phyloP scores from a whole-genome alignment of 2,329 filamentous ascomycete genomes.

The Cytospora schulzeri region DNA sequence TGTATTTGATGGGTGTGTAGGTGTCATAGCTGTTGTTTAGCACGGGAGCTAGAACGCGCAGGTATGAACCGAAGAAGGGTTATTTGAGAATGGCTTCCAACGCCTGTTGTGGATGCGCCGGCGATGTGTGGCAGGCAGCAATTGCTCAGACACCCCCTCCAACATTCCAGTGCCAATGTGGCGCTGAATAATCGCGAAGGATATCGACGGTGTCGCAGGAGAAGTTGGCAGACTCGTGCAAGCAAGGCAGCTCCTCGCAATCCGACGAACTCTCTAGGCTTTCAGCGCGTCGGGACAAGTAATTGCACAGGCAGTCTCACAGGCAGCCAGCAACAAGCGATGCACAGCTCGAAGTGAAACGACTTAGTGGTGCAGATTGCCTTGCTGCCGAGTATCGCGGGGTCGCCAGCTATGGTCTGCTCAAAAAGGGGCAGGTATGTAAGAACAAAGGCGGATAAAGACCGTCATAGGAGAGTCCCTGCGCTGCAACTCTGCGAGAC shows the following conservation, averaged over 20 bases:
- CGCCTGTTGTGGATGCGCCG: background rate
- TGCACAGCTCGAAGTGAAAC: background rate
- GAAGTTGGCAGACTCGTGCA: background rate
- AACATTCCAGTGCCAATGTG: background rate
- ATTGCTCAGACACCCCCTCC: background rate
- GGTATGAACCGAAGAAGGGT: conserved; percentile 10
- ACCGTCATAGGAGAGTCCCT: background rate
- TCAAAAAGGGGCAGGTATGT: background rate
- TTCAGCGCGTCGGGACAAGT: background rate
- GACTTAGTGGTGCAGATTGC: background rate
- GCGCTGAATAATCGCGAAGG: background rate
- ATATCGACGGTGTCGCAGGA: background rate
- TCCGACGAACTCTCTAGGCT: background rate
- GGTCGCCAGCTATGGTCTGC: background rate
- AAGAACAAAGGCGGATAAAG: background rate
- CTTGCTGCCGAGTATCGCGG: background rate
- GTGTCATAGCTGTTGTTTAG: conserved; percentile 58
- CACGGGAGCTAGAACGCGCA: conserved; percentile 16
- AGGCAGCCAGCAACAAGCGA: background rate
- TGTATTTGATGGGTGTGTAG: conserved; percentile 75
- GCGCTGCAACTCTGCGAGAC: background rate
- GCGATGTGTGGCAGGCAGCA: background rate
- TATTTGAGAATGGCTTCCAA: conserved; percentile 6
- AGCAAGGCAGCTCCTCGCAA: background rate
- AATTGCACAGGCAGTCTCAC: background rate